Evolutionary conservation across 192 early-diverging fungal species (phyloP), one percentile per base, ranked within the genome.

Genomic region (Cetraspora pellucida): DNA sequence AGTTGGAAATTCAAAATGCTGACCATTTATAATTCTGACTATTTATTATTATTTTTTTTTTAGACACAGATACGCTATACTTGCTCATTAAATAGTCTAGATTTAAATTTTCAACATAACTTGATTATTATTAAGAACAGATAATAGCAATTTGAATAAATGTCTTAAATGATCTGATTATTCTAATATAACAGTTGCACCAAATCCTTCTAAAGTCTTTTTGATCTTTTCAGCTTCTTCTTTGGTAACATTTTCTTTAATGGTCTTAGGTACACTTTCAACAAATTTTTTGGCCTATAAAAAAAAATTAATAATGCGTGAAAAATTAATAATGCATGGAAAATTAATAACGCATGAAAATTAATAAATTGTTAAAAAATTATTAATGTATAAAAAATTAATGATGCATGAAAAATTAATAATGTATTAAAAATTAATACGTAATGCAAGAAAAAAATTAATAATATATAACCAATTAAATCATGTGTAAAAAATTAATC

Each of bases 181-280:
- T 84, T 98, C 97, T 79, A 99, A 86, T n/a, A 91, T 84, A 75
- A 99, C 91, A 55, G 94, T 95, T 58, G 95, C 97, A 54, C 97
- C 97, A 60, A 97, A 74, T 23, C 92, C 93, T 81, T 99, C 95
- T 63, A 99, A 87, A 46, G 90, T 85, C 88, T 94, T 93, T 90
- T 99, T 96, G 78, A 97, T 89, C 90, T 98, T 98, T 82, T 97
- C 96, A 25, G 97, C 97, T 81, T 98, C 97, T 55, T 94, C 96
- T 89, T 97, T 99, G 81, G 86, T 83, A 46, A 89, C 90, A 68
- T 84, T 83, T 77, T 99, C 96, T 85, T 93, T 94, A 81, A 99
- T 86, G 72, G 97, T 92, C 89, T 99, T 99, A 82, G 97, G 97
- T 75, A 90, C 95, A 77, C 93, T 88, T 86, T 99, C 97, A 31